Base-by-base conservation (phyloP, 805 yeast genomes). In the Candida mattraensis region DNA sequence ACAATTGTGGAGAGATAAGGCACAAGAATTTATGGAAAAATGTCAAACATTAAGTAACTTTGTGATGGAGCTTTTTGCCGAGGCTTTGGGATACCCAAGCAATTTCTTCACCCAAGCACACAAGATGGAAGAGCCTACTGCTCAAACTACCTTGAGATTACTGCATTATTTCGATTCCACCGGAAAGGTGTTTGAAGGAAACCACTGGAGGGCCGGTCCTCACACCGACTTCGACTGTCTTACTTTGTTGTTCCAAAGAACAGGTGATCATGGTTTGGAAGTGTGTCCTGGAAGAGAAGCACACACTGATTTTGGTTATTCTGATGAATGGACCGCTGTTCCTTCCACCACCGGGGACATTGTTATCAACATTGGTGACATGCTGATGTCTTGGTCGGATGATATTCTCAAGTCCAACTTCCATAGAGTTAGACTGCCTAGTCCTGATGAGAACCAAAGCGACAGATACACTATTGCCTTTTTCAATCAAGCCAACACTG, bases 371-470 rank as follows among this genome's bases (percentile, higher is more conserved):
- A 61, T 63, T 29, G 66, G 67, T 8, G 66, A 63, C 38, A 60
- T 61, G 66, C 40, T 63, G 28, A 63, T 63, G 67, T 57, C 64
- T 15, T 62, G 66, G 66, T 51, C 60, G 3, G 66, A 62, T 37
- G 66, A 58, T 32, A 37, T 37, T 12, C 42, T 58, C 33, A 61
- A 61, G 38, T 58, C 63, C 5, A 62, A 58, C 35, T 62, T 58
- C 40, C 66, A 60, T 42, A 51, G 67, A 31, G 67, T 62, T 12
- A 45, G 64, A 38, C 41, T 53, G 3, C 61, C 65, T 5, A 27
- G 28, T 4, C 37, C 42, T 3, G 60, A 41, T n/a, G 63, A 58
- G 33, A 52, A 58, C 28, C 59, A 51, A 31, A 36, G 26, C 13
- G 60, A 54, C 13, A 43, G 67, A 28, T 63, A 50, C 43, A 53